Conservation (phyloP, 192 early-diverging fungal species). For the Backusella psychrophila region DNA sequence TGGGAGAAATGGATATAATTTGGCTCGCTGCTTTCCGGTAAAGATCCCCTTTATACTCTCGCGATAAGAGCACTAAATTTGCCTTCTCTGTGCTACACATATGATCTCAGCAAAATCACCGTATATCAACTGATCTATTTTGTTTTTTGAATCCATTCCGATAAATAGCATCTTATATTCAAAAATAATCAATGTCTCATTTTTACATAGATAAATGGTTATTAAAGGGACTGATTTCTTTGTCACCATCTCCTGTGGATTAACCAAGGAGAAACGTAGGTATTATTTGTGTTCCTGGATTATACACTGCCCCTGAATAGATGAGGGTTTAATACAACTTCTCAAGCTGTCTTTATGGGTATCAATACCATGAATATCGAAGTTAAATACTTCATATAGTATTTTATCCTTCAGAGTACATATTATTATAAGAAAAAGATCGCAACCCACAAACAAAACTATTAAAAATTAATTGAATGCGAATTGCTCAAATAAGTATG, state of each 20-base stretch:
- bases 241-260: neutral
- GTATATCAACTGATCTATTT: neutral
- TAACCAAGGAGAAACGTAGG: neutral
- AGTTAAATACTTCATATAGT: neutral
- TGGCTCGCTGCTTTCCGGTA: neutral
- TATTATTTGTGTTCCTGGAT: neutral
- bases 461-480: neutral
- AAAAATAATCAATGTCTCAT: neutral
- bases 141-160: neutral
- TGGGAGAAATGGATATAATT: neutral
- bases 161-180: neutral
- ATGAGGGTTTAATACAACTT: neutral
- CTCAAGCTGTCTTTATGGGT: neutral
- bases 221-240: neutral
- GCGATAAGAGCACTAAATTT: neutral
- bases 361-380: neutral
- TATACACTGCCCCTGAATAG: neutral
- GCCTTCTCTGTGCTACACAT: neutral
- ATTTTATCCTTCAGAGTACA: neutral
- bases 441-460: neutral
- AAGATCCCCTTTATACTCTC: neutral
- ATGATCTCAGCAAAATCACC: neutral
- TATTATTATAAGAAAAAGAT: neutral
- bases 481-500: neutral
- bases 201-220: neutral